A percentile compares a stretch with the other conserved stretches of the same genome.
Evolutionary conservation across 345 rosid genomes (phyloP).

Genomic region (Anastatica hierochuntica): DNA sequence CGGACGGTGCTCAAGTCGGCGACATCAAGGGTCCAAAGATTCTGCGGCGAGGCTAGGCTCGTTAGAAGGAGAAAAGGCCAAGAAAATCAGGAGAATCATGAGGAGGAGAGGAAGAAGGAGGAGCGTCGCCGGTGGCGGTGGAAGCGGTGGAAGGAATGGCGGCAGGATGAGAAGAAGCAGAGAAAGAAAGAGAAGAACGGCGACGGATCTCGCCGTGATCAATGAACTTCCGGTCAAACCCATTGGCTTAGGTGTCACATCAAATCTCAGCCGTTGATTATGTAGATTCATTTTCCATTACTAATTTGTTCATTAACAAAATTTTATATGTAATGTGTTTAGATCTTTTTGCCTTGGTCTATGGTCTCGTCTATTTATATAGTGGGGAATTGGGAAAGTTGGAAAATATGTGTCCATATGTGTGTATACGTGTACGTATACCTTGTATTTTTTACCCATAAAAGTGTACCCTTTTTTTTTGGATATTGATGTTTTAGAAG

Average conservation of each 20-base stretch:
- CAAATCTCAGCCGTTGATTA: slow-evolving; percentile 22
- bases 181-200: slow-evolving; percentile 19
- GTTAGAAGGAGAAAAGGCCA: slow-evolving; percentile 24
- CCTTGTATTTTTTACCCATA: neutral
- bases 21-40: slow-evolving; percentile 14
- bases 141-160: slow-evolving; percentile 26
- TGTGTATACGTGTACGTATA: neutral
- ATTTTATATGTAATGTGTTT: neutral
- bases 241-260: slow-evolving; percentile 20
- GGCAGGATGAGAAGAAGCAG: slow-evolving; percentile 22
- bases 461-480: neutral
- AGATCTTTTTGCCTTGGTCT: slow-evolving; percentile 1
- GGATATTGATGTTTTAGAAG: neutral
- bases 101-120: slow-evolving; percentile 28
- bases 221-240: slow-evolving; percentile 13
- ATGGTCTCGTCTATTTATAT: slow-evolving; percentile 13
- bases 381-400: slow-evolving; percentile 14
- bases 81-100: slow-evolving; percentile 22
- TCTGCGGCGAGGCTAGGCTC: slow-evolving; percentile 24
- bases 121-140: slow-evolving; percentile 24
- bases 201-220: slow-evolving; percentile 25
- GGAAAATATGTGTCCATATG: slow-evolving; percentile 8
- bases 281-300: slow-evolving; percentile 16
- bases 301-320: too few species aligned
- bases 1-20: neutral